phyloP scores from a whole-genome alignment of 2,329 filamentous ascomycete genomes.

The Colletotrichum neosansevieriae region DNA sequence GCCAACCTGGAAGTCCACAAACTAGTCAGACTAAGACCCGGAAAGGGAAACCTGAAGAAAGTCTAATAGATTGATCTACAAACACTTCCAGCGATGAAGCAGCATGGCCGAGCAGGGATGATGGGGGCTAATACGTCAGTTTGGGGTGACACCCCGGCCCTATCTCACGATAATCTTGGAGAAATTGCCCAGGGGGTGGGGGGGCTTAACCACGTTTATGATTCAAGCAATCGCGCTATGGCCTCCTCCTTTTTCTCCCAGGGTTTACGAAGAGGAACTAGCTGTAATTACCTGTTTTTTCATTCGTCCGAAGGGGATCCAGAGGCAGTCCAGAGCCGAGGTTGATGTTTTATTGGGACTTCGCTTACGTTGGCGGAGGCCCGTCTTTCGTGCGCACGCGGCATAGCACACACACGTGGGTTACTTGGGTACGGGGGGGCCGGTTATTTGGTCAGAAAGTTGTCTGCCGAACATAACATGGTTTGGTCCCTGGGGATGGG shows the following conservation, averaged over 20 bases:
- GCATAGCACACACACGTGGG: background rate
- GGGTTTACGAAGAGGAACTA: no score
- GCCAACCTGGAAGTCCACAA: background rate
- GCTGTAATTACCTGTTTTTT: no score
- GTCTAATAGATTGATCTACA: constrained; percentile 16
- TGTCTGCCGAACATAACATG: no score
- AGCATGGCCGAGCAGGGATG: no score
- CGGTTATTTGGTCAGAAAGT: no score
- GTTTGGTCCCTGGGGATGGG: no score
- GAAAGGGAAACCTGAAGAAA: background rate
- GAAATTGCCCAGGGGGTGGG: no score
- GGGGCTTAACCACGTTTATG: constrained; percentile 27
- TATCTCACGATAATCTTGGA: constrained; percentile 14
- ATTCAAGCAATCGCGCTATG: constrained; percentile 21
- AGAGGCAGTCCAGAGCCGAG: no score
- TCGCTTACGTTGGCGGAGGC: no score
- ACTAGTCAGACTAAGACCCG: background rate
- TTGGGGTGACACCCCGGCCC: constrained; percentile 3
- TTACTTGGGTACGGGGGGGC: background rate
- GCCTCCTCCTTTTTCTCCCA: background rate
- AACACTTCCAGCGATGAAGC: background rate
- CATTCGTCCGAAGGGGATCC: no score
- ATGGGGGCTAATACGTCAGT: background rate
- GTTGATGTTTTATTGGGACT: background rate
- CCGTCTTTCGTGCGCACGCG: background rate